These are phyloP conservation scores for Cryptosporidium bovis DNA, from an alignment of 169 alveolate genomes.

Conservation along the genomic window DNA sequence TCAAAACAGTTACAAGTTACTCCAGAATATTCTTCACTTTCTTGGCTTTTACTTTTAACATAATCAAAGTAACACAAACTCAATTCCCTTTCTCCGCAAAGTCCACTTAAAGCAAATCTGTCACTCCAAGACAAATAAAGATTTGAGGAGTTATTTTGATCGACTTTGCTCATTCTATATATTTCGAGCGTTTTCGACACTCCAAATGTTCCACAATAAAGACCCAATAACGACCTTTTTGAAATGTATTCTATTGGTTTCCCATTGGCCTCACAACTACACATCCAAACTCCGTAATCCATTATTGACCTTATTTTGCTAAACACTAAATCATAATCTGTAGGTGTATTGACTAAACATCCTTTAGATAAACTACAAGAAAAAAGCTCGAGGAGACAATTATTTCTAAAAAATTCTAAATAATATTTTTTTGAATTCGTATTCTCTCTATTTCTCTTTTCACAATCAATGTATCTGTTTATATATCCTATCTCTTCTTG, in stretches of 20 bases:
- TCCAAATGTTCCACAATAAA: slow-evolving; percentile 64
- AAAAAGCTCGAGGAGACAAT: slow-evolving; percentile 36
- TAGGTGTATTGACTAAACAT: slow-evolving; percentile 6
- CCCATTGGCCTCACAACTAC: slow-evolving; percentile 64
- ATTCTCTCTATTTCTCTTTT: too few relatives aligned
- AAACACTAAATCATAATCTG: slow-evolving; percentile 39
- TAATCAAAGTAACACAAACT: slow-evolving; percentile 55
- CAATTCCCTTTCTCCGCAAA: slow-evolving; percentile 68
- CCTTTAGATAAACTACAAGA: slow-evolving; percentile 1
- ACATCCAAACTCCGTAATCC: slow-evolving; percentile 32
- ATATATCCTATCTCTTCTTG: too few relatives aligned
- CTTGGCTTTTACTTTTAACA: background rate
- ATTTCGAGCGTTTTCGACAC: slow-evolving; percentile 52
- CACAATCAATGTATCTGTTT: too few relatives aligned
- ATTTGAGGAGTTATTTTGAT: too few relatives aligned
- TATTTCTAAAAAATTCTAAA: slow-evolving; percentile 5
- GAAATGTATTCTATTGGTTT: slow-evolving; percentile 39
- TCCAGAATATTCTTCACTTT: background rate
- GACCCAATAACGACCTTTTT: slow-evolving; percentile 28
- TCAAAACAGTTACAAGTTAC: slow-evolving; percentile 29
- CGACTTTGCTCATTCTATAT: background rate
- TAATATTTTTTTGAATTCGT: background rate
- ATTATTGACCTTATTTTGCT: slow-evolving; percentile 3
- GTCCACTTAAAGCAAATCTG: slow-evolving; percentile 68
- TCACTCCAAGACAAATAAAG: slow-evolving; percentile 48